Evolutionary conservation across 192 early-diverging fungal genomes (phyloP), one percentile per base, ranked within the genome.

Genomic region (Umbelopsis vinacea): DNA sequence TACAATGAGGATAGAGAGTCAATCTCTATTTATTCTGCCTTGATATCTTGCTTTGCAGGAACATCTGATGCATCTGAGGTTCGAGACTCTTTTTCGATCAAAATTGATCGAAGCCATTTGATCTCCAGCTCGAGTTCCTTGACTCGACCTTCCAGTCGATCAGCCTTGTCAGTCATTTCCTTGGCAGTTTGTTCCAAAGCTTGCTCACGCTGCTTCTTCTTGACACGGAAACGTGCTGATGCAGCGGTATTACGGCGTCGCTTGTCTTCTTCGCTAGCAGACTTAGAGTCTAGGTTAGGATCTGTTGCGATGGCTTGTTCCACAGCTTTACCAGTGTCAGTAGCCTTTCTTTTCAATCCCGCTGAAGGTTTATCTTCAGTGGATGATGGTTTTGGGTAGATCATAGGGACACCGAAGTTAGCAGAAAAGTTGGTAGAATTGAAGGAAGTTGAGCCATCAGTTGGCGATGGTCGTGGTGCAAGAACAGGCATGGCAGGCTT

Each of bases 151-250:
- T 96, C 94, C 33, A 97, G 87, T 22, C 66, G 63, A 21, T 91
- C 90, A 19, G 89, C 90, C 78, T 89, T 89, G 7, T 78, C 80
- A 7, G 87, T 81, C 91, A 96, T 89, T 47, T 94, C 92, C 68
- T 85, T 81, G 7, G 93, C 94, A 0, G 90, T 92, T 26, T 87
- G 84, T 80, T 95, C 92, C 72, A 99, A 81, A 17, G 87, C 89
- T 82, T 94, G 90, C 79, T 97, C 96, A 46, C 92, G 88, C 79
- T 90, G 72, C 87, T 97, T 97, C 83, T 97, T 99, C 87, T 96
- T 96, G 63, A 93, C 86, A 19, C 97, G 86, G 89, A 99, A 99
- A 12, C 97, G 86, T 21, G 96, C 96, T 15, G 92, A 94, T 17
- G 97, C 97, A 21, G 90, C 95, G 6, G 96, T 99, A 86, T 99